These are phyloP conservation scores for Geotrichum bryndzae DNA, from an alignment of 1,139 yeast genomes.

Conservation along the genomic window DNA sequence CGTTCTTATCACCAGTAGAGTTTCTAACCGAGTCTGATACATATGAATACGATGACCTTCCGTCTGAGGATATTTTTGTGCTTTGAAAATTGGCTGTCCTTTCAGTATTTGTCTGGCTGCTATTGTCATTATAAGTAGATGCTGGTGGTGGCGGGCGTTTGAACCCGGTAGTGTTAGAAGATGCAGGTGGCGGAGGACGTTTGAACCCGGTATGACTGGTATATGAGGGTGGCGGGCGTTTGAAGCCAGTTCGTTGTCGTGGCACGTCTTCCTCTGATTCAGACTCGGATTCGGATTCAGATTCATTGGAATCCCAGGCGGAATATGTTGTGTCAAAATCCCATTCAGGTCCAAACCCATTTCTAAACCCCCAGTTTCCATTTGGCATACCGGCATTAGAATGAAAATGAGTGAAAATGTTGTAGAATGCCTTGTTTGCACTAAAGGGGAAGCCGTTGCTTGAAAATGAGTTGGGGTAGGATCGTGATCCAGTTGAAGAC, in stretches of 20 bases:
- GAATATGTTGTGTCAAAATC: background rate
- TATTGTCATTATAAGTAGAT: background rate
- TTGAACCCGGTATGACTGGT: no score
- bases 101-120: background rate
- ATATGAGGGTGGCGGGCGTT: no score
- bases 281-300: background rate
- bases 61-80: conserved; percentile 12
- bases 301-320: background rate
- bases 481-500: background rate
- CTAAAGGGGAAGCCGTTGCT: conserved; percentile 8
- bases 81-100: conserved; percentile 3
- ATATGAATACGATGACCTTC: conserved; percentile 15
- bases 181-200: no score
- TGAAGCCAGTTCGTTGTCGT: no score
- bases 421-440: conserved; percentile 56
- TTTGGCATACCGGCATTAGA: background rate
- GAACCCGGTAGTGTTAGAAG: background rate
- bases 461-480: background rate
- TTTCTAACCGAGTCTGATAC: background rate
- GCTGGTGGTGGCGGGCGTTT: conserved; percentile 1
- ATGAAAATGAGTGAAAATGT: background rate
- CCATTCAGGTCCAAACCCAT: background rate
- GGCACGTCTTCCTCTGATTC: background rate
- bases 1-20: background rate
- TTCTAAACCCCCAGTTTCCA: background rate